Base-by-base conservation (phyloP, 768 basidiomycete genomes). In the Dictyophora rubrovolvata region DNA sequence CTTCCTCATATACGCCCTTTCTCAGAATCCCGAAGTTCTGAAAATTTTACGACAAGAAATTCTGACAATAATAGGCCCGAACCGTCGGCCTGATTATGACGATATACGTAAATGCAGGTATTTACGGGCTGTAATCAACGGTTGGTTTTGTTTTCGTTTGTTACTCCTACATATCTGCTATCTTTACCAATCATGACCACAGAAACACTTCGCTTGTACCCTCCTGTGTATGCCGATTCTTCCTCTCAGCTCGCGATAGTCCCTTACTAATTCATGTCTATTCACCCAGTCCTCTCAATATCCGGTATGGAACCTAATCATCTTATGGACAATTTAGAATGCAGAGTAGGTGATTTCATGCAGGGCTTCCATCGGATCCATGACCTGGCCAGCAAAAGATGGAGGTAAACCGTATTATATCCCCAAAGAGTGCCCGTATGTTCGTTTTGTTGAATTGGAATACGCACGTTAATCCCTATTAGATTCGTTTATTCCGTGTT, bases 51-150 rank as follows among this genome's bases (percentile, higher is more conserved):
- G 77, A 6, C 66, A 72, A 49, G 79, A 81, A 56, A 71, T 81
- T 22, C 12, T 77, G 17, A 76, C 22, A 67, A 52, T 20, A 10
- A 36, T 56, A 42, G 60, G 60, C 14, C 17, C 9, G 22, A 49
- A 51, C 48, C 28, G 60, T 56, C 5, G 42, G 21, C 46, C 55
- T 21, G 49, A 37, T 36, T 35, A n/a, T 20, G 70, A 66, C 4
- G 67, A 71, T 37, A 64, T 75, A 48, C 64, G 70, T 47, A 65
- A 66, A 33, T 70, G 73, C 69, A 67, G 67, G 48, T 74, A 70
- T 60, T 47, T 74, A 17, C 63, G 70, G 14, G 87, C 87, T 11
- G 85, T 89, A 37, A 79, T 91, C 47, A 86, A 90, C 61, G 89
- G 42, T 42, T 42, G n/a, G 42, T 42, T 42, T 4, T 2, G 28